These are phyloP conservation scores for Betula pendula DNA, from an alignment of 306 rosid species.

Conservation along the genomic window DNA sequence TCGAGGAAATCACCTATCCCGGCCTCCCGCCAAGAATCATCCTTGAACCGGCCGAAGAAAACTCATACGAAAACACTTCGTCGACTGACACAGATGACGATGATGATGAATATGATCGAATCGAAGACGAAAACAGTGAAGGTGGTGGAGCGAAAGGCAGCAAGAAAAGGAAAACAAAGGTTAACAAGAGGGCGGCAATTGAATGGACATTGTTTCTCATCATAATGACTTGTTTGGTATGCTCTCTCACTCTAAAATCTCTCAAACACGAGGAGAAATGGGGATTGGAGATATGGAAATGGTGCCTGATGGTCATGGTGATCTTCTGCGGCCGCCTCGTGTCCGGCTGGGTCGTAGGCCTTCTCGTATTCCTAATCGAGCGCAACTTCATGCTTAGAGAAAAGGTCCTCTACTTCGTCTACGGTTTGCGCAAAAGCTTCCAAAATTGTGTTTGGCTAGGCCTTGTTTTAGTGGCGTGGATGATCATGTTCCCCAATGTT, in stretches of 20 bases:
- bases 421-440: conserved; percentile 50
- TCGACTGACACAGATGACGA: conserved; percentile 12
- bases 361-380: conserved; percentile 46
- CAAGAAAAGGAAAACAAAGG: conserved; percentile 29
- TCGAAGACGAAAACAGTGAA: conserved; percentile 11
- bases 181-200: conserved; percentile 40
- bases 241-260: conserved; percentile 31
- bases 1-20: conserved; percentile 37
- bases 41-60: conserved; percentile 25
- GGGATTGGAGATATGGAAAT: conserved; percentile 46
- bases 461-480: conserved; percentile 44
- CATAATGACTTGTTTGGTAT: conserved; percentile 42
- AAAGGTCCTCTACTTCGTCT: conserved; percentile 45
- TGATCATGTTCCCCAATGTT: conserved; percentile 47
- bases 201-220: conserved; percentile 45
- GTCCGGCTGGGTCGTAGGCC: conserved; percentile 44
- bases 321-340: conserved; percentile 51
- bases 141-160: conserved; percentile 12
- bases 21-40: conserved; percentile 27
- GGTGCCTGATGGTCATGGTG: conserved; percentile 55
- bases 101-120: conserved; percentile 26
- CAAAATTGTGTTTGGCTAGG: conserved; percentile 54
- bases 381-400: conserved; percentile 55
- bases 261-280: conserved; percentile 25
- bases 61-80: conserved; percentile 11